A percentile compares a stretch with the other conserved stretches of the same genome.
Evolutionary conservation across 2,329 filamentous ascomycete genomes (phyloP).

Genomic region (Fusarium stilboides): DNA sequence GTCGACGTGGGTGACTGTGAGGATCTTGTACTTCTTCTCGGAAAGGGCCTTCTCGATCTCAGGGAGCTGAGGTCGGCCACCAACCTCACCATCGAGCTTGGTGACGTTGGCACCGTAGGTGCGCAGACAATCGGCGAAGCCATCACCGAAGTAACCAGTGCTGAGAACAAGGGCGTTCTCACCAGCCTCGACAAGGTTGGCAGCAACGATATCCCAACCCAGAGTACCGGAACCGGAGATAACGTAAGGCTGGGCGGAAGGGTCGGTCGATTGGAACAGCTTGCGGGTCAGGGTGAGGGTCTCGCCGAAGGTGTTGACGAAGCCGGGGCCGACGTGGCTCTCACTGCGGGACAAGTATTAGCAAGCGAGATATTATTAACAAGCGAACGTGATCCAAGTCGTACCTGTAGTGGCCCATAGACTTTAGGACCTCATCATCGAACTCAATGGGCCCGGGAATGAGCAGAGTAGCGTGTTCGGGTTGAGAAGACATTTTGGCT

Average conservation of each 20-base stretch:
- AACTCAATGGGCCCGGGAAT: conserved; percentile 99
- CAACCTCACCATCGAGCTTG: conserved; percentile 90
- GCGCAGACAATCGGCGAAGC: conserved; percentile 91
- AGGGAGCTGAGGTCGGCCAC: conserved; percentile 85
- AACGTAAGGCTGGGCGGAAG: conserved; percentile 89
- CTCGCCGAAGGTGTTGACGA: conserved; percentile 93
- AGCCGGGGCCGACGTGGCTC: conserved; percentile 91
- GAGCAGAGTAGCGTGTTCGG: conserved; percentile 80
- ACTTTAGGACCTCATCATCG: conserved; percentile 94
- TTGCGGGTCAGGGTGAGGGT: conserved; percentile 89
- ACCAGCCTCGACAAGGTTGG: conserved; percentile 90
- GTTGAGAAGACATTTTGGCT: conserved; percentile 72
- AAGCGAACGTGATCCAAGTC: conserved; percentile 14
- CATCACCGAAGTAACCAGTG: conserved; percentile 97
- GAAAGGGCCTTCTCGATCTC: conserved; percentile 91
- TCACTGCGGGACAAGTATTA: conserved; percentile 70
- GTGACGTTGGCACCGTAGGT: conserved; percentile 93
- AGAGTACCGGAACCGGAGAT: conserved; percentile 95
- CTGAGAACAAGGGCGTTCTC: conserved; percentile 94
- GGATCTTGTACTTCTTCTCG: conserved; percentile 92
- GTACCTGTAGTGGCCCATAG: conserved; percentile 93
- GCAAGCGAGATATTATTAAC: conserved; percentile 5
- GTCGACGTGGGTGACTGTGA: conserved; percentile 97
- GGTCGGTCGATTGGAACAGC: conserved; percentile 91
- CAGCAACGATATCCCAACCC: conserved; percentile 96